Base-by-base conservation (phyloP, 257 asterid genomes). In the Leonotis leonurus region DNA sequence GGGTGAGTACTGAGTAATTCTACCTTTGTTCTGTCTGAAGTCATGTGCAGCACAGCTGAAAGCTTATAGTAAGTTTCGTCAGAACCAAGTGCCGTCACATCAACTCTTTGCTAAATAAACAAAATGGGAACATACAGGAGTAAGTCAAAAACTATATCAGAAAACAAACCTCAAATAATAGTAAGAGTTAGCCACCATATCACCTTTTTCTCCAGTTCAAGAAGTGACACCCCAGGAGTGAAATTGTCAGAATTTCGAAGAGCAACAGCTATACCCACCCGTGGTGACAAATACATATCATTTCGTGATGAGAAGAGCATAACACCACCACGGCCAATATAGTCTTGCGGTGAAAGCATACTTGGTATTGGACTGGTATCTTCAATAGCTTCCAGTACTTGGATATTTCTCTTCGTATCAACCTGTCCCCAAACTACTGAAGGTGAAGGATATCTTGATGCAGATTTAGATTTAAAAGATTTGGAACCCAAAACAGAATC, bases 11-110 rank as follows among this genome's bases (percentile, higher is more conserved):
- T 17, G 27, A 68, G n/a, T 56, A 29, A 27, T 29, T 68, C 39
- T 81, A 93, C 99, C 97, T 93, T 93, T 50, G 99, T 93, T 83
- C 99, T 83, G 81, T 93, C 97, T 67, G 99, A 93, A 69, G 96
- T 93, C 99, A 93, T 93, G 79, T 80, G 83, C 70, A 93, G 76
- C 72, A 80, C 77, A 77, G 95, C 95, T 49, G 99, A 89, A 70
- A 93, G 97, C 85, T 85, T 89, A 83, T 83, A 81, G 81, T 93
- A 93, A 73, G 76, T 81, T 62, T 94, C 96, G 59, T 89, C 78
- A 32, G 84, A 79, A 64, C 78, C 80, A 70, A 75, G 80, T 55
- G 97, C 99, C 79, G 53, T 82, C 73, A 81, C 72, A 71, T 93
- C 97, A 72, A 89, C 90, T 65, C 97, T 81, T 86, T 93, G 99